Conservation (phyloP, 192 early-diverging fungal genomes). For the Nowakowskiella sp. region DNA sequence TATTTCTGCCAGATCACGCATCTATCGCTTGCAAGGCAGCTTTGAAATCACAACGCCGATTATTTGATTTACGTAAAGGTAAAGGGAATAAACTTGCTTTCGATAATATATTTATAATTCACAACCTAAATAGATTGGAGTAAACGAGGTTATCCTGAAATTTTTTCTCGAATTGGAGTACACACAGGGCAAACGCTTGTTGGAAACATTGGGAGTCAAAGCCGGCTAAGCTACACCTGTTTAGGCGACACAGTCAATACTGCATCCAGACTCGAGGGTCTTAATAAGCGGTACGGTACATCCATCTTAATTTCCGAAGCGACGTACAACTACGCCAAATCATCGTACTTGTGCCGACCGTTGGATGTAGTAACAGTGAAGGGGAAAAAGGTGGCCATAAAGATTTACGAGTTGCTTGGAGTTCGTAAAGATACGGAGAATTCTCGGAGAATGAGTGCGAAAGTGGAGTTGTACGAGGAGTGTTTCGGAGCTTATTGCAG, state of each 20-base stretch:
- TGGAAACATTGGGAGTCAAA: too few species aligned
- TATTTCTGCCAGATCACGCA: constrained; percentile 17
- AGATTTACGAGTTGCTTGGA: constrained; percentile 17
- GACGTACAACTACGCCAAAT: constrained; percentile 15
- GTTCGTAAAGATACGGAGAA: constrained; percentile 9
- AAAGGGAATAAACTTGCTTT: neutral
- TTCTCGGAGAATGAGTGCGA: constrained; percentile 9
- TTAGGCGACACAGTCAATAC: too few species aligned
- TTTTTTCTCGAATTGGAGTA: too few species aligned
- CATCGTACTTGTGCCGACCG: constrained; percentile 18
- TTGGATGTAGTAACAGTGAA: constrained; percentile 22
- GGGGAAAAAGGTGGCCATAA: constrained; percentile 21
- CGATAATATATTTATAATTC: too few species aligned
- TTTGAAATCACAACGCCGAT: constrained; percentile 13
- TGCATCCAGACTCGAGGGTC: too few species aligned
- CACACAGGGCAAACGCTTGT: too few species aligned
- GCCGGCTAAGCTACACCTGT: too few species aligned
- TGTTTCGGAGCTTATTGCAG: constrained; percentile 20
- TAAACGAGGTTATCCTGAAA: constrained; percentile 16
- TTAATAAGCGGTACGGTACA: constrained; percentile 25
- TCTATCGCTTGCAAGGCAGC: constrained; percentile 22
- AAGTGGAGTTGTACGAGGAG: constrained; percentile 16
- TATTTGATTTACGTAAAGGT: constrained; percentile 12
- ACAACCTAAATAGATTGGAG: constrained; percentile 7
- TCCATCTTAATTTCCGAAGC: constrained; percentile 25